These are phyloP conservation scores for Scedosporium minutisporum DNA, from an alignment of 2,329 filamentous ascomycete species.

Conservation along the genomic window DNA sequence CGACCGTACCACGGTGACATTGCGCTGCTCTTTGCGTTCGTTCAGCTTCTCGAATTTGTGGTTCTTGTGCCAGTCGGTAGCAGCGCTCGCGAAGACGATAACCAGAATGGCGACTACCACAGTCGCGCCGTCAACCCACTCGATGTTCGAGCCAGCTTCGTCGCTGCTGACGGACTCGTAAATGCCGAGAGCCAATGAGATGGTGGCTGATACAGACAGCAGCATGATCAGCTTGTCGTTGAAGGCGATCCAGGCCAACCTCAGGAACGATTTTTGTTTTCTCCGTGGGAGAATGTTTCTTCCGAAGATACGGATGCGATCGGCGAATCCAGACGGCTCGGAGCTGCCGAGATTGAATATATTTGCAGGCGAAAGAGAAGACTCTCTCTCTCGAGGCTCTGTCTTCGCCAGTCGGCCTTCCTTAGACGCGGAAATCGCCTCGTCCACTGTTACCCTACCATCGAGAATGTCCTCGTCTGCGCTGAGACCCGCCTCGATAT, in stretches of 20 bases:
- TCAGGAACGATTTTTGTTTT: conserved; percentile 54
- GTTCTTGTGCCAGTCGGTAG: conserved; percentile 77
- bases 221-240: conserved; percentile 73
- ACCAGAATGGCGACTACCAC: conserved; percentile 69
- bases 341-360: conserved; percentile 20
- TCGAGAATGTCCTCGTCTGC: conserved; percentile 37
- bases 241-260: conserved; percentile 69
- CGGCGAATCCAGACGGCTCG: conserved; percentile 23
- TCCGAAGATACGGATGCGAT: conserved; percentile 56
- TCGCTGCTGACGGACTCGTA: conserved; percentile 58
- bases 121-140: conserved; percentile 76
- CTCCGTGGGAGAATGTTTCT: conserved; percentile 56
- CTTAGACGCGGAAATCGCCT: conserved; percentile 32
- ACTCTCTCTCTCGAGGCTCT: conserved; percentile 6
- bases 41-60: conserved; percentile 73
- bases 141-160: conserved; percentile 44
- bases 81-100: conserved; percentile 66
- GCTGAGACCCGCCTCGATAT: conserved; percentile 36
- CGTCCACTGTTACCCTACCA: conserved; percentile 36
- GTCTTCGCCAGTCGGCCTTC: conserved; percentile 19
- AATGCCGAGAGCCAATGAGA: conserved; percentile 65
- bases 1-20: conserved; percentile 67
- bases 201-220: conserved; percentile 59
- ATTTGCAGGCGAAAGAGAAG: conserved; percentile 13
- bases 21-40: conserved; percentile 66